Base-by-base conservation (phyloP, 495 filamentous ascomycete species). In the Aspergillus ellipticus region DNA sequence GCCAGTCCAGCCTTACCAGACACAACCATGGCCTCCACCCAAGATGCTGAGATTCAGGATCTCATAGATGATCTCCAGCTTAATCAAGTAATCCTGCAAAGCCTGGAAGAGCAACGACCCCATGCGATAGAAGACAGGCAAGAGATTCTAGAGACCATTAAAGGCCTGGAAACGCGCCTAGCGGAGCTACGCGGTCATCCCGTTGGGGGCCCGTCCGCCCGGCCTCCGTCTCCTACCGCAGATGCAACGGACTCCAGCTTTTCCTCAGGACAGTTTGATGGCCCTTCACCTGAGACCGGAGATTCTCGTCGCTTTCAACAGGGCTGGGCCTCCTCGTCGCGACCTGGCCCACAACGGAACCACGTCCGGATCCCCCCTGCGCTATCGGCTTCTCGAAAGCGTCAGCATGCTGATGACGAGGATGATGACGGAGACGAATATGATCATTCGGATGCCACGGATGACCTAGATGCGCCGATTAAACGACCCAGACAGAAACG, bases 41-140 rank as follows among this genome's bases (percentile, higher is more conserved):
- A 21, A 22, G 46, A 49, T 26, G 57, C 50, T 52, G 51, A 58
- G 47, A 62, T 70, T 17, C 60, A 65, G 45, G 65, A 69, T 4
- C 20, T 77, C 26, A 37, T 62, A 17, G 69, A 71, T 8, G 73
- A 77, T 29, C 53, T 77, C 20, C 53, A 66, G 21, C 61, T 77
- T n/a, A 62, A 79, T 16, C 58, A 66, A 29, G 73, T 67, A 11
- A 65, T 79, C 29, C 62, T 79, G n/a, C 47, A 64, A 33, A 74
- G 71, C 13, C 57, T 79, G 20, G 62, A 73, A 16, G 67, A 74
- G 60, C 49, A 63, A 54, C 59, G 60, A 51, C 60, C 62, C 35
- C 57, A 62, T 62, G 54, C 55, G 1, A 4, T 48, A n/a, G 61
- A 53, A 37, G 61, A 68, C 29, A 63, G 57, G 41, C 43, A 59